phyloP scores from a whole-genome alignment of 2,329 filamentous ascomycete genomes.

The Sporothrix globosa region DNA sequence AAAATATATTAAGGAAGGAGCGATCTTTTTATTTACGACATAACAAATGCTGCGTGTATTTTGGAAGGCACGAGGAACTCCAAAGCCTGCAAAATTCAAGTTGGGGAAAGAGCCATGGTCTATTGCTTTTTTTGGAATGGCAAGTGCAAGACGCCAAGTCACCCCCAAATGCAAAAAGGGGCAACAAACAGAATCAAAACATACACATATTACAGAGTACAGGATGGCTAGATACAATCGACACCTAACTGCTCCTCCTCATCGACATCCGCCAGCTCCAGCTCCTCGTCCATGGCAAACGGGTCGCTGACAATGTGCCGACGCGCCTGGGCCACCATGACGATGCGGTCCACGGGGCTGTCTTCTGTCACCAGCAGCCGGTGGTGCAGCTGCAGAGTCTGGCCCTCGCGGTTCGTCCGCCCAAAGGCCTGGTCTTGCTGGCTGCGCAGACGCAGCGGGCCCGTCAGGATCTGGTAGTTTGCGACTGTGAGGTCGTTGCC shows the following conservation, averaged over 20 bases:
- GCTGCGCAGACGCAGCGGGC: slow-evolving; percentile 36
- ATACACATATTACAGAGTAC: neutral
- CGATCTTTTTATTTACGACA: neutral
- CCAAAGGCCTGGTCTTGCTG: slow-evolving; percentile 38
- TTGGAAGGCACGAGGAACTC: neutral
- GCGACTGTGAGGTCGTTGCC: slow-evolving; percentile 36
- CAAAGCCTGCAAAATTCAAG: neutral
- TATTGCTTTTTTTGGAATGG: neutral
- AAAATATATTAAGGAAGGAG: slow-evolving; percentile 7
- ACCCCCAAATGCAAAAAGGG: neutral
- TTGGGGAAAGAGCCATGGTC: slow-evolving; percentile 2
- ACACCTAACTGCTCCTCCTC: neutral
- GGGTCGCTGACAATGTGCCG: slow-evolving; percentile 36
- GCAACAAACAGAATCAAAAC: neutral
- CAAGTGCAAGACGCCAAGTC: neutral
- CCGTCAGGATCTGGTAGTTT: slow-evolving; percentile 39
- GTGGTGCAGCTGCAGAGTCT: slow-evolving; percentile 37
- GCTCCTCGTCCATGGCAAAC: slow-evolving; percentile 33
- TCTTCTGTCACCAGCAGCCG: slow-evolving; percentile 36
- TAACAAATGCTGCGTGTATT: too few species aligned
- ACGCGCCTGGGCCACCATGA: slow-evolving; percentile 37
- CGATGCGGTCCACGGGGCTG: slow-evolving; percentile 37
- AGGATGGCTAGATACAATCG: neutral
- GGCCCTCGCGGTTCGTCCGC: slow-evolving; percentile 38
- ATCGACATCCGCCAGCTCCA: slow-evolving; percentile 30